Percentiles rank a stretch among this genome's conserved stretches.
Evolutionary conservation across 345 rosid species (phyloP).

Genomic region (Eucalyptus microcorys): DNA sequence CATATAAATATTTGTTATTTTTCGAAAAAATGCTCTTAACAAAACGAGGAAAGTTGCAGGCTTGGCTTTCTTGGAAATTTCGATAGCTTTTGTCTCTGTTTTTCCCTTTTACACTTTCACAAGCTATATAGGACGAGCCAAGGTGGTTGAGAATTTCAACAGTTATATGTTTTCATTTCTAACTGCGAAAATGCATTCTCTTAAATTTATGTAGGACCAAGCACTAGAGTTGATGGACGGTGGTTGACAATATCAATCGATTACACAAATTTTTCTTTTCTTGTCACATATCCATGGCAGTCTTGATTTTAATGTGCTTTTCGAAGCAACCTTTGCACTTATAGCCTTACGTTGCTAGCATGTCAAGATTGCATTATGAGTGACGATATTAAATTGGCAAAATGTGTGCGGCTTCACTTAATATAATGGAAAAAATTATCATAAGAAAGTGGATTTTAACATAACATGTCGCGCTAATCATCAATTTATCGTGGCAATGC

Average conservation of each 20-base stretch:
- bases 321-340: neutral
- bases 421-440: no score
- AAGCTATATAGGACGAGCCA: neutral
- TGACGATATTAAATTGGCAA: no score
- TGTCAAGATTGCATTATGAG: no score
- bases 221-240: neutral
- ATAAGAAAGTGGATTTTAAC: no score
- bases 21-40: no score
- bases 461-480: no score
- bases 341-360: no score
- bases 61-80: neutral
- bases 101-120: neutral
- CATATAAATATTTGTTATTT: neutral
- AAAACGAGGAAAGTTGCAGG: neutral
- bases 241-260: neutral
- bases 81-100: neutral
- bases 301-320: neutral
- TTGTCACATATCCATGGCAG: no score
- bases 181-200: no score
- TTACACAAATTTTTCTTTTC: neutral
- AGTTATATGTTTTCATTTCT: no score
- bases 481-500: no score
- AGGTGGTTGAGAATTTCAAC: neutral
- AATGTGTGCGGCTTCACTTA: no score
- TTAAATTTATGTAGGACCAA: neutral